Evolutionary conservation across 495 filamentous ascomycete species (phyloP), one percentile per base, ranked within the genome.

Genomic region (Elasticomyces elasticus): DNA sequence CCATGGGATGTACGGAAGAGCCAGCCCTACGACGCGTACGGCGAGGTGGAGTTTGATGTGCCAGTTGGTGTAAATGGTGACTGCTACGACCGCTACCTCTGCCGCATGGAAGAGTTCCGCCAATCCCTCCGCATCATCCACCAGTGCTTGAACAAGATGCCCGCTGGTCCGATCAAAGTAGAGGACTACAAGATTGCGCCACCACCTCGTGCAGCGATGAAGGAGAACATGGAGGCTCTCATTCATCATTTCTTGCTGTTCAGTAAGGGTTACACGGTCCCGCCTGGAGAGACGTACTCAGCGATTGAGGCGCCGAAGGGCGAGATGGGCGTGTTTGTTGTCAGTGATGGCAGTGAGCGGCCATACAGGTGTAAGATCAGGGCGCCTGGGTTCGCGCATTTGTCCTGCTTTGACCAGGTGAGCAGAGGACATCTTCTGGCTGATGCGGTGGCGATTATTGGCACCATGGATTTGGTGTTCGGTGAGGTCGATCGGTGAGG

Each of bases 121-220:
- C 94, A 99, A 69, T 90, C 84, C 20, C 85, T 99, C 51, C 84
- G 92, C 62, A 97, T 99, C 73, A 95, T 99, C 67, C 83, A 94
- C 75, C 92, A 99, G 74, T 97, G 94, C 70, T 72, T 99, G 54
- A 97, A 99, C 77, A 86, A 96, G 78, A 99, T 99, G 88, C 91
- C 94, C 17, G 76, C 87, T 28, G 92, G 92, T 22, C 91, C 92
- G 22, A 79, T 97, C 64, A 81, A 88, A 52, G 89, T 96, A 35
- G 92, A 98, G 71, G 92, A 98, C 73, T 98, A 96, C 78, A 98
- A 98, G 78, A 82, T 99, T 69, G 85, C 86, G n/a, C 92, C 92
- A 9, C 92, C 92, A 35, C 92, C 92, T 13, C 81, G 92, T 64
- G 79, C 83, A n/a, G 94, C 92, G 60, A 99, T 99, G 92, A 99